Conservation (phyloP, 2,329 filamentous ascomycete species). For the Fusarium keratoplasticum region DNA sequence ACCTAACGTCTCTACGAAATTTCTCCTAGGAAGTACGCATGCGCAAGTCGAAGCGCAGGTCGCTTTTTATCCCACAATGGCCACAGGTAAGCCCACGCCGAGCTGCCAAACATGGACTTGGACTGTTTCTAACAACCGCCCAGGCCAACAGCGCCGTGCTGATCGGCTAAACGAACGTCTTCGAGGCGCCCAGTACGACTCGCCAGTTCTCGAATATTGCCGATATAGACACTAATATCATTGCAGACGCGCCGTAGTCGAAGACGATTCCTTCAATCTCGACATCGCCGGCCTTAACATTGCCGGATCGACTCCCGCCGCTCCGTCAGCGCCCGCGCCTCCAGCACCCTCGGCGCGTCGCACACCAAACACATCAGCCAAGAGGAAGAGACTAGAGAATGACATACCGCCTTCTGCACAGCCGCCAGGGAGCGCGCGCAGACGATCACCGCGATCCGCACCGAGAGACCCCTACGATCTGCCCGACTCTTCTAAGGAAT, state of each 20-base stretch:
- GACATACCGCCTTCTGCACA: conserved; percentile 29
- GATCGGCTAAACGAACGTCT: conserved; percentile 74
- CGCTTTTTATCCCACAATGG: conserved; percentile 44
- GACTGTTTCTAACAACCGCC: conserved; percentile 13
- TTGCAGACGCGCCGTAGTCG: conserved; percentile 65
- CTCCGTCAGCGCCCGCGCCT: conserved; percentile 36
- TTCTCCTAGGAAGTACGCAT: background rate
- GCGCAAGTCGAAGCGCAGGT: background rate
- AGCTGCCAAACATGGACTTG: background rate
- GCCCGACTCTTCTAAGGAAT: conserved; percentile 47
- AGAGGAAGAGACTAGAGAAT: conserved; percentile 54
- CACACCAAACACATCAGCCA: conserved; percentile 62
- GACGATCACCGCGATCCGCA: conserved; percentile 33
- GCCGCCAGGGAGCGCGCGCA: conserved; percentile 12
- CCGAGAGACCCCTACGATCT: conserved; percentile 45
- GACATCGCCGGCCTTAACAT: conserved; percentile 57
- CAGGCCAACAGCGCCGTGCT: conserved; percentile 63
- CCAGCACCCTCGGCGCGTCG: conserved; percentile 49
- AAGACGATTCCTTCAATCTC: conserved; percentile 70
- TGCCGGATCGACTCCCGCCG: conserved; percentile 35
- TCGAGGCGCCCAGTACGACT: conserved; percentile 70
- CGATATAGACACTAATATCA: conserved; percentile 1
- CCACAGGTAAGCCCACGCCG: conserved; percentile 46
- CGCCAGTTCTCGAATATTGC: rapidly evolving
- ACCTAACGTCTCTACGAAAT: background rate